Evolutionary conservation across 2,329 filamentous ascomycete species (phyloP).

Genomic region (Xylariaceae sp.): DNA sequence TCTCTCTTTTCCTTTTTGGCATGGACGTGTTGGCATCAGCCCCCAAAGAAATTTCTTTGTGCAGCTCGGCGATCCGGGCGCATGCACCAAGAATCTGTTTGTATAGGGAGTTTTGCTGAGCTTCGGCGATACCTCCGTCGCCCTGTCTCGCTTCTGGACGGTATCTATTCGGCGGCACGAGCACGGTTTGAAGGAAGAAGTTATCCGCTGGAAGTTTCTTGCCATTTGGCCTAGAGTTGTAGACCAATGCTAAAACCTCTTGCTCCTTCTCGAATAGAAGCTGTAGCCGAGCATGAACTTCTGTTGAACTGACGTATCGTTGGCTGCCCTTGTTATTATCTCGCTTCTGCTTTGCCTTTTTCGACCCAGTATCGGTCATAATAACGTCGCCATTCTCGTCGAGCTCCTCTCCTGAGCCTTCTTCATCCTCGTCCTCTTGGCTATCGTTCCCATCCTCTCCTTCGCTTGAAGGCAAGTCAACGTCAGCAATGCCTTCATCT

Average conservation of each 20-base stretch:
- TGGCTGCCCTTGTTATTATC: conserved; percentile 45
- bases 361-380: conserved; percentile 48
- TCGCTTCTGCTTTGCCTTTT: conserved; percentile 35
- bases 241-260: conserved; percentile 79
- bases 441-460: conserved; percentile 40
- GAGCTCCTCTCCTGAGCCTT: conserved; percentile 45
- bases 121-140: conserved; percentile 76
- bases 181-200: conserved; percentile 84
- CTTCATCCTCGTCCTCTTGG: conserved; percentile 24
- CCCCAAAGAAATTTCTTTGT: conserved; percentile 58
- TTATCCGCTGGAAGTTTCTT: conserved; percentile 74
- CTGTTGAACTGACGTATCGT: conserved; percentile 75
- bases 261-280: conserved; percentile 84
- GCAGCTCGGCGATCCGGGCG: conserved; percentile 68
- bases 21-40: conserved; percentile 32
- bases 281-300: conserved; percentile 73
- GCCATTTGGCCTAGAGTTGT: conserved; percentile 65
- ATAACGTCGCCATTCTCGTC: conserved; percentile 55
- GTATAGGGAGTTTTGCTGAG: conserved; percentile 83
- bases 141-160: conserved; percentile 82
- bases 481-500: conserved; percentile 68
- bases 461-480: conserved; percentile 49
- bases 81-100: conserved; percentile 76
- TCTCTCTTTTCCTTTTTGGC: conserved; percentile 50
- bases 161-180: conserved; percentile 90